Conservation (phyloP, 345 rosid genomes). For the Lenwebbia sp. region DNA sequence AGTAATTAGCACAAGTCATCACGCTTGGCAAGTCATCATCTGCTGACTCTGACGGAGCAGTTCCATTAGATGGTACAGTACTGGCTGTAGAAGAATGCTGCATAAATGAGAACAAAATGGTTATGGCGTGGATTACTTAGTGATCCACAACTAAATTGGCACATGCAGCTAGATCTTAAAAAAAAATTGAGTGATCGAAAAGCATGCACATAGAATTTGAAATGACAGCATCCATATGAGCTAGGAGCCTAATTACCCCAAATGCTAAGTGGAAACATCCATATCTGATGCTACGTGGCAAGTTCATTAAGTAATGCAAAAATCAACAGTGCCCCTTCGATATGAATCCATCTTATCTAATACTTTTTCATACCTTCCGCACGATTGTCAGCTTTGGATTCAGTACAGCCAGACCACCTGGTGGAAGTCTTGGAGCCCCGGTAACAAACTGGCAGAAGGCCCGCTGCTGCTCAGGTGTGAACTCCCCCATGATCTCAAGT, state of each 20-base stretch:
- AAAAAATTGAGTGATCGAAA: neutral
- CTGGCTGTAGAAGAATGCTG: slow-evolving; percentile 80
- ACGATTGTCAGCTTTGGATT: slow-evolving; percentile 96
- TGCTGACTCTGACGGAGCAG: slow-evolving; percentile 66
- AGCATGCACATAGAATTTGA: neutral
- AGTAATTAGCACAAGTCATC: slow-evolving; percentile 99
- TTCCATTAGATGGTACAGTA: slow-evolving; percentile 56
- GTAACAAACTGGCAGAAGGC: slow-evolving; percentile 98
- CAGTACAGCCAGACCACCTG: slow-evolving; percentile 93
- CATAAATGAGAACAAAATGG: neutral
- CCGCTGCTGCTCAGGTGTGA: slow-evolving; percentile 92
- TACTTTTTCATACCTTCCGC: slow-evolving; percentile 61
- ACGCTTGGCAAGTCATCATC: slow-evolving; percentile 97
- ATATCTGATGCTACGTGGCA: neutral
- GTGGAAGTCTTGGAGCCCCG: slow-evolving; percentile 99
- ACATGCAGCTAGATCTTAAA: neutral
- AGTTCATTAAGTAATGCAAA: neutral
- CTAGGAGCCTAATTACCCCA: neutral
- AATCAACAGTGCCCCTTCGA: neutral
- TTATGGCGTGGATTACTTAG: neutral
- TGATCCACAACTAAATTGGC: neutral
- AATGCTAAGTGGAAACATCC: neutral
- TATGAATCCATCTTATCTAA: neutral
- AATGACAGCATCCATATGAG: neutral
- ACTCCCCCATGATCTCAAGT: slow-evolving; percentile 95